phyloP scores from a whole-genome alignment of 768 basidiomycete genomes.

The Harrya chromipes region DNA sequence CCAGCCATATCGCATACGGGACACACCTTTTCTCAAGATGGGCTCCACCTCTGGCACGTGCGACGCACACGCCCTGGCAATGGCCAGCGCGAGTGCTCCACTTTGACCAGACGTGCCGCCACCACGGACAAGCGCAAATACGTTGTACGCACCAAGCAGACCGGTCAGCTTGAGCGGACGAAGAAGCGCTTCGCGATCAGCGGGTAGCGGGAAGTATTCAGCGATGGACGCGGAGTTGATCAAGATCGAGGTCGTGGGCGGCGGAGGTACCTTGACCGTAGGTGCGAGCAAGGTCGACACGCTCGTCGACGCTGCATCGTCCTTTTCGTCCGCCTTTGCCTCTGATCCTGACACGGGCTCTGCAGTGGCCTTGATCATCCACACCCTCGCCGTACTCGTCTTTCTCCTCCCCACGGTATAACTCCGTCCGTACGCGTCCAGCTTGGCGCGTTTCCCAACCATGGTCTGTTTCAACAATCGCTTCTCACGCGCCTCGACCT shows the following conservation, averaged over 20 bases:
- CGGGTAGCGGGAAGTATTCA: slow-evolving; percentile 69
- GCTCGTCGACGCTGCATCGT: slow-evolving; percentile 5
- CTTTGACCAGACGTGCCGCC: slow-evolving; percentile 93
- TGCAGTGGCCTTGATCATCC: slow-evolving; percentile 78
- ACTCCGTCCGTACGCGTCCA: slow-evolving; percentile 81
- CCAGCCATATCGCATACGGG: not conserved
- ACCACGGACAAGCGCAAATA: slow-evolving; percentile 72
- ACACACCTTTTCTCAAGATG: slow-evolving; percentile 72
- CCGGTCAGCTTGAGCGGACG: slow-evolving; percentile 85
- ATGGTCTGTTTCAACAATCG: slow-evolving; percentile 22
- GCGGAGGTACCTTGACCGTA: slow-evolving; percentile 21
- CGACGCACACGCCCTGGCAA: slow-evolving; percentile 69
- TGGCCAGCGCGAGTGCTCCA: slow-evolving; percentile 78
- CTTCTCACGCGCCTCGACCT: slow-evolving; percentile 41
- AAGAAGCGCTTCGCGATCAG: slow-evolving; percentile 78
- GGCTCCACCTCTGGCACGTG: slow-evolving; percentile 64
- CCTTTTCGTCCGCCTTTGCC: not conserved
- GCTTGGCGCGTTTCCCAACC: slow-evolving; percentile 52
- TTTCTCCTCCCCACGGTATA: slow-evolving; percentile 87
- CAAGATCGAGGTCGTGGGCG: slow-evolving; percentile 65
- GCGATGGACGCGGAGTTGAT: slow-evolving; percentile 83
- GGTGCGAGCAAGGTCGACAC: slow-evolving; percentile 19
- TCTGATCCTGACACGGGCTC: not conserved
- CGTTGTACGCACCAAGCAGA: slow-evolving; percentile 79
- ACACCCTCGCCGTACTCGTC: slow-evolving; percentile 86